Evolutionary conservation across 805 yeast species (phyloP).

Genomic region (Candida ovalis): DNA sequence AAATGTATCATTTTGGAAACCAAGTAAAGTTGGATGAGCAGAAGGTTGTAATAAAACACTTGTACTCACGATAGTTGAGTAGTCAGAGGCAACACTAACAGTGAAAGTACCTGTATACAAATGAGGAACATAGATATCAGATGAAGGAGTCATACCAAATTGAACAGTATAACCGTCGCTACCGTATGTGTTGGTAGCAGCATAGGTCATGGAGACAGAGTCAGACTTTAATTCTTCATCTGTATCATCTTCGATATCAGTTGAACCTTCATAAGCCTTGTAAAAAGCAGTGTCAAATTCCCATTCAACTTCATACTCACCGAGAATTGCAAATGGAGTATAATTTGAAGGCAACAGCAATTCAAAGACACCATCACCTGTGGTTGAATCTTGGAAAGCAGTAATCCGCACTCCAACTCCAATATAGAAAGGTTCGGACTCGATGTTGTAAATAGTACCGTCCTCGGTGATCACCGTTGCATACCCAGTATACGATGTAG

Average conservation of each 20-base stretch:
- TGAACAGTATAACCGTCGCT: background rate
- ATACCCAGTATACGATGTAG: background rate
- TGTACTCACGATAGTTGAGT: background rate
- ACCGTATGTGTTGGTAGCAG: background rate
- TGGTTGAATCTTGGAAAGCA: constrained; percentile 5
- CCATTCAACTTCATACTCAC: constrained; percentile 4
- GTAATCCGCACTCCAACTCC: background rate
- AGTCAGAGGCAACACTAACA: background rate
- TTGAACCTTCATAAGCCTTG: background rate
- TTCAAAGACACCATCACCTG: constrained; percentile 9
- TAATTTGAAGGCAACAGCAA: constrained; percentile 8
- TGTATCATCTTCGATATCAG: background rate
- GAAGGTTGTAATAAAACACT: background rate
- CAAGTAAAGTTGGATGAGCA: constrained; percentile 1
- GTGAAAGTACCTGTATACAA: background rate
- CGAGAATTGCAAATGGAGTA: constrained; percentile 10
- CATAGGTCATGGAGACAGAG: background rate
- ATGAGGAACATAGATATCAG: background rate
- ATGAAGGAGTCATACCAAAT: background rate
- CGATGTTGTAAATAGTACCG: background rate
- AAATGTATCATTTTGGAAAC: constrained; percentile 3
- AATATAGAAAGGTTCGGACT: background rate
- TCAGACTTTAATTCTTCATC: background rate
- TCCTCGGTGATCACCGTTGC: background rate
- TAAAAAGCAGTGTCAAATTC: constrained; percentile 6